These are phyloP conservation scores for Aquanectria penicillioides DNA, from an alignment of 2,329 filamentous ascomycete species.

Conservation along the genomic window DNA sequence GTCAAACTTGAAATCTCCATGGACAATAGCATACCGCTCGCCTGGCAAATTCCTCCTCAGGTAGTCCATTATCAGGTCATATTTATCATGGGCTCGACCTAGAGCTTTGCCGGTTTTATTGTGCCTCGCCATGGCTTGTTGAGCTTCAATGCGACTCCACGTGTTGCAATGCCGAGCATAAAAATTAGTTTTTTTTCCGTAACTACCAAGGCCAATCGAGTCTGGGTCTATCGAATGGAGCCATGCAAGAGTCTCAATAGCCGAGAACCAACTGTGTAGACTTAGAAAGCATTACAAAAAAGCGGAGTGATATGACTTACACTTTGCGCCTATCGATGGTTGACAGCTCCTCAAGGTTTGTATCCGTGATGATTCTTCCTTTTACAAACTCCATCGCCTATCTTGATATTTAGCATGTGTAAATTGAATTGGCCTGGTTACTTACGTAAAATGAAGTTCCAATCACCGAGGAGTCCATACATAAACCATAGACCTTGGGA, in stretches of 20 bases:
- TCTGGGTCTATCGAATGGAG: conserved; percentile 17
- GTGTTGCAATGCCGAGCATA: conserved; percentile 22
- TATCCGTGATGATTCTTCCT: conserved; percentile 19
- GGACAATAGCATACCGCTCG: conserved; percentile 15
- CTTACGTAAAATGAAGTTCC: conserved; percentile 23
- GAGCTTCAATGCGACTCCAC: conserved; percentile 10
- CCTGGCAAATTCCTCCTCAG: not conserved
- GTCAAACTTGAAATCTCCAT: conserved; percentile 27
- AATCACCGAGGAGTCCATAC: conserved; percentile 15
- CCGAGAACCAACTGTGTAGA: conserved; percentile 5
- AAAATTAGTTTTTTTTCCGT: conserved; percentile 10
- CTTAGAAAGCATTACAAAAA: not conserved
- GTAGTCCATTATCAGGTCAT: conserved; percentile 1
- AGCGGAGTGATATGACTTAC: not conserved
- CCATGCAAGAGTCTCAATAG: conserved; percentile 16
- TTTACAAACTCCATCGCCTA: conserved; percentile 23
- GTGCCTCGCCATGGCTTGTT: conserved; percentile 10
- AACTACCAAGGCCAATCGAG: not conserved
- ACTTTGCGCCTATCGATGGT: conserved; percentile 9
- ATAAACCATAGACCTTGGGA: conserved; percentile 19
- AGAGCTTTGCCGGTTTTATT: not conserved
- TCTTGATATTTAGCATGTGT: not conserved
- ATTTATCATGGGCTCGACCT: conserved; percentile 8
- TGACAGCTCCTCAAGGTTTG: not conserved
- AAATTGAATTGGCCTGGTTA: too few relatives aligned